Base-by-base conservation (phyloP, 2,329 filamentous ascomycete genomes). In the Trichophyton simii region DNA sequence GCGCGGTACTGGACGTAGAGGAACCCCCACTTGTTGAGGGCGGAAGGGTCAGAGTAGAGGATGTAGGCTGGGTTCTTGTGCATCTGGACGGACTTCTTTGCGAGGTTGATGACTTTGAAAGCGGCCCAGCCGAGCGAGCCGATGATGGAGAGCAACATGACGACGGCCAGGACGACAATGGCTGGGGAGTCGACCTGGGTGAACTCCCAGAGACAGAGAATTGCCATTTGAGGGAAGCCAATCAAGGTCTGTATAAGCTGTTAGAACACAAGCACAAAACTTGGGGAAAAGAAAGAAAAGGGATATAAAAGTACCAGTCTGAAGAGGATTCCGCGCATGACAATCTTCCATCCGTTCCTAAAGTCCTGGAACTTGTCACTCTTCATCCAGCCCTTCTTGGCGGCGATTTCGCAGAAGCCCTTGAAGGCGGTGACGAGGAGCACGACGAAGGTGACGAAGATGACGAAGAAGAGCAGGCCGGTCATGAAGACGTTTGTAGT, bases 51-150 rank as follows among this genome's bases (percentile, higher is more conserved):
- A 1, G 92, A 96, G 78, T 95, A 97, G 64, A 97, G 85, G 68
- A 96, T 96, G 75, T 96, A 96, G 31, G 91, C 92, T 28, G 92
- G 91, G 77, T 96, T 96, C 77, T 92, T 91, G 80, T 96, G 91
- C 84, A 96, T 89, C 62, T 82, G 77, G 65, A 95, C 87, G 36
- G 91, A 96, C 68, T 89, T 87, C 71, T 89, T 89, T 38, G 91
- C 92, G 65, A 97, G 87, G 60, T 85, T 83, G 68, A 95, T 88
- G 65, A 97, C 90, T 79, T 96, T 96, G 77, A 83, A 87, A 0
- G 90, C 85, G 55, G 91, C 92, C 89, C 90, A 96, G 22, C 77
- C 86, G 38, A 97, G 82, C 36, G 91, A 89, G 59, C 81, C 79
- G 44, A 86, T 78, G 80, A 95, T 87, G 64, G 88, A 87, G 68